Conservation (phyloP, 257 asterid genomes). For the Leonotis leonurus region DNA sequence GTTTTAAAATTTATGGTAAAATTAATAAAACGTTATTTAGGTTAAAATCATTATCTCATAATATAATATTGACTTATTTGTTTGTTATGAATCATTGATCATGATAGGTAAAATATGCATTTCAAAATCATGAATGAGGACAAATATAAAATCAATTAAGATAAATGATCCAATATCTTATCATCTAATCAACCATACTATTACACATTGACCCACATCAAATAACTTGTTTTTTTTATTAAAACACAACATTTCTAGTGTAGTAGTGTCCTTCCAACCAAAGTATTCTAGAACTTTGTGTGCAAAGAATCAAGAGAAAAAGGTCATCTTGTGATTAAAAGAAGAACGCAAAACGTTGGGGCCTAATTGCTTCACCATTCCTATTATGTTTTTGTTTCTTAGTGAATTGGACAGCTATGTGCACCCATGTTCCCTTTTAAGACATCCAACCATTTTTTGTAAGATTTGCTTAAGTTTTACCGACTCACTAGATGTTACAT, state of each 20-base stretch:
- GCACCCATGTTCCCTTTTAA: conserved; percentile 7
- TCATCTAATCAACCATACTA: too few species aligned
- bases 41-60: too few species aligned
- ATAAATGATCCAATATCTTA: too few species aligned
- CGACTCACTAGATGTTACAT: too few species aligned
- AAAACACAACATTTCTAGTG: neutral
- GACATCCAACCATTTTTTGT: neutral
- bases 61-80: neutral
- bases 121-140: neutral
- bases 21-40: too few species aligned
- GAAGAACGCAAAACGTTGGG: conserved; percentile 16
- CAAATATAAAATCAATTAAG: conserved; percentile 2
- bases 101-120: neutral
- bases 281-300: too few species aligned
- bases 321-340: too few species aligned
- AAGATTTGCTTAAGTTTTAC: neutral
- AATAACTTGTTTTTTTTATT: too few species aligned
- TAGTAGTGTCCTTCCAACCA: conserved; percentile 8
- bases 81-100: conserved; percentile 6
- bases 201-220: too few species aligned
- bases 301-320: too few species aligned
- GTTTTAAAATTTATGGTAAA: too few species aligned
- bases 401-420: conserved; percentile 4
- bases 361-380: conserved; percentile 14
- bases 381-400: too few species aligned